phyloP scores from a whole-genome alignment of 1,284 basidiomycete genomes.

The Meira miltonrushii region DNA sequence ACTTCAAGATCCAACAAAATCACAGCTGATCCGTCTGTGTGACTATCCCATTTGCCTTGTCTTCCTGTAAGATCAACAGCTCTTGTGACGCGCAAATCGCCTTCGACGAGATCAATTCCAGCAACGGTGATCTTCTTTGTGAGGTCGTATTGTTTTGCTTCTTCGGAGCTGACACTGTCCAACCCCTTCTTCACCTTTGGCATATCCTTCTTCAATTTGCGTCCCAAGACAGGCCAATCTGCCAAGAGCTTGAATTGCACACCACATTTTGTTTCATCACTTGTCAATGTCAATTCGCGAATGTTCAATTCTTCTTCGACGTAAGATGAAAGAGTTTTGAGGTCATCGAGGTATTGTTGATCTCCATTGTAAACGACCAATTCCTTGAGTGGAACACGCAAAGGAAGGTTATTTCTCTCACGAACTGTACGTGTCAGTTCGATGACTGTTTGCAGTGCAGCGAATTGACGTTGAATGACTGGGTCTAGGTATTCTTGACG shows the following conservation, averaged over 20 bases:
- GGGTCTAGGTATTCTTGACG: constrained; percentile 93
- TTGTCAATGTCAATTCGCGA: constrained; percentile 79
- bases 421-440: constrained; percentile 85
- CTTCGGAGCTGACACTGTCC: constrained; percentile 72
- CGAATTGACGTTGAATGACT: constrained; percentile 91
- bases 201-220: constrained; percentile 89
- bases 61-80: constrained; percentile 78
- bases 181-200: constrained; percentile 83
- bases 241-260: constrained; percentile 87
- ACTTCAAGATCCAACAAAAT: constrained; percentile 9
- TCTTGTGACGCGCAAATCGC: constrained; percentile 83
- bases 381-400: constrained; percentile 76
- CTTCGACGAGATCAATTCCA: constrained; percentile 80
- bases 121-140: constrained; percentile 78
- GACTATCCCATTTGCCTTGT: constrained; percentile 28
- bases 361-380: constrained; percentile 91
- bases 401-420: constrained; percentile 72
- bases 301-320: constrained; percentile 94
- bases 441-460: constrained; percentile 90
- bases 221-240: constrained; percentile 91
- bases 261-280: constrained; percentile 78
- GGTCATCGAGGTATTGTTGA: constrained; percentile 76
- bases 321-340: constrained; percentile 77
- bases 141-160: constrained; percentile 71
- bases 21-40: constrained; percentile 7